Base-by-base conservation (phyloP, 257 asterid species). In the Fraxinus cuspidata region DNA sequence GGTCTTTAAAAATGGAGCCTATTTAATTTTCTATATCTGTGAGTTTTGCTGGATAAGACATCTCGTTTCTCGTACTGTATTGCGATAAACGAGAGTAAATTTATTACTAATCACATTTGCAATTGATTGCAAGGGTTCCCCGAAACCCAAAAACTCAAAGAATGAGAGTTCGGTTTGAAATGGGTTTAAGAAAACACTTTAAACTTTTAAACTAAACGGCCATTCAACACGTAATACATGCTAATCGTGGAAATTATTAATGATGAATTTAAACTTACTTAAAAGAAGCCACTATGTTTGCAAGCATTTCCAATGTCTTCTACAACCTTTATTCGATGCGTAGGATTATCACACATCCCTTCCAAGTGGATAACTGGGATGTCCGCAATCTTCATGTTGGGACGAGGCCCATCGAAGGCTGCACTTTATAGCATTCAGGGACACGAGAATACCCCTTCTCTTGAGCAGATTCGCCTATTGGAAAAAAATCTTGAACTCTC, bases 281-380 rank as follows among this genome's bases (percentile, higher is more conserved):
- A 90, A 68, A 89, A 89, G 83, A 86, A 83, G 37, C 94, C 90
- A 31, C 32, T 34, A 27, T 2, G 27, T 5, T 74, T 66, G 64
- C 91, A 87, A 44, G 88, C 91, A 8, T 68, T 58, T 2, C 79
- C 81, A 11, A 87, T 79, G 2, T 86, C 80, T 2, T 84, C 23
- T 3, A 84, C 44, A 23, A 86, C 49, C 16, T 27, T 3, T 1
- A 74, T 18, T 31, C 89, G 76, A 4, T 34, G 74, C 18, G 63
- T 2, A 19, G 84, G 80, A 72, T 81, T 4, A 44, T 63, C 18
- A 11, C 18, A 25, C 64, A 83, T 31, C 13, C 86, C 85, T 6
- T 70, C 67, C 84, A 89, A 71, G 79, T 87, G 65, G n/a, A 86
- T 47, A 0, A 78, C 64, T 0, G 90, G 83, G 21, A 82, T 77